Evolutionary conservation across 83 land plant species (phyloP).

Genomic region (Isoetes engelmannii): DNA sequence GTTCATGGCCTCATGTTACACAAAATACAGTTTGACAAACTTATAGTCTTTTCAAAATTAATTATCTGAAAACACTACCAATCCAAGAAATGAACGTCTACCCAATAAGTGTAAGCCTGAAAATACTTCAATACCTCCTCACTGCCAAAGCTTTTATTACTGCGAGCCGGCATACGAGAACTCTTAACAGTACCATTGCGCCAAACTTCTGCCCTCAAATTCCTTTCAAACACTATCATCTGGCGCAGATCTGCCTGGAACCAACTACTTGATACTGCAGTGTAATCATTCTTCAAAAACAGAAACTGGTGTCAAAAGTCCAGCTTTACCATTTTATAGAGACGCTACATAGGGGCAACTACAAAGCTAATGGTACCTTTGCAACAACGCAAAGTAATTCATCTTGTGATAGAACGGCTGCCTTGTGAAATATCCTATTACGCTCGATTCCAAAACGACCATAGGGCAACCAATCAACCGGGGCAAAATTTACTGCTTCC

Average conservation of each 20-base stretch:
- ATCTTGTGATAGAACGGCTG: conserved; percentile 88
- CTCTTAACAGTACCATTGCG: conserved; percentile 54
- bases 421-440: conserved; percentile 62
- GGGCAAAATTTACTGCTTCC: conserved; percentile 98
- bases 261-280: conserved; percentile 23
- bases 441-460: conserved; percentile 78
- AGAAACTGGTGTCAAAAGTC: no score
- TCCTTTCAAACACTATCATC: conserved; percentile 43
- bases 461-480: conserved; percentile 94
- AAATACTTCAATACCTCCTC: conserved; percentile 52
- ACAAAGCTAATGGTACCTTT: not conserved
- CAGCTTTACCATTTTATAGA: no score
- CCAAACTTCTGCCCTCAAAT: conserved; percentile 59
- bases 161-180: conserved; percentile 51
- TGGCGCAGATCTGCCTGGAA: conserved; percentile 57
- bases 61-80: no score
- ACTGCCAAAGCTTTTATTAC: conserved; percentile 53
- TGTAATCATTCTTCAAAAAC: not conserved
- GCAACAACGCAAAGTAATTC: conserved; percentile 69
- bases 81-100: no score
- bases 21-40: no score
- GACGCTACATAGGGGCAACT: not conserved
- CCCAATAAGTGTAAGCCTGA: no score
- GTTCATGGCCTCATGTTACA: no score
- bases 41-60: no score